Conservation (phyloP, 345 rosid species). For the Hibiscus trionum region DNA sequence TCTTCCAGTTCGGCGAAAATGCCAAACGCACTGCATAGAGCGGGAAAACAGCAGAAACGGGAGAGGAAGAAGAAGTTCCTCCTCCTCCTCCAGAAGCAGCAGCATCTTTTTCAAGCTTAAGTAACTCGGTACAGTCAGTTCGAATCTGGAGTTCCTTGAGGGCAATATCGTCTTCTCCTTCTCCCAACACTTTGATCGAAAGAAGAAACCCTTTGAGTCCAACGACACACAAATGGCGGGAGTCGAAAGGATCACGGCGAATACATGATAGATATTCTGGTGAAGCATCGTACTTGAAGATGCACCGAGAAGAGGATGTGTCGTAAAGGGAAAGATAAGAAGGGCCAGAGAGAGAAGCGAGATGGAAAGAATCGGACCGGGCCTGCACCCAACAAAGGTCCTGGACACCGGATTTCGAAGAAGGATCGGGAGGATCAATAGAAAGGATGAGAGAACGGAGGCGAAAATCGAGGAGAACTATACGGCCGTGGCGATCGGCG, state of each 20-base stretch:
- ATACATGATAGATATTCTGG: slow-evolving; percentile 71
- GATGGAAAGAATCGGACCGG: slow-evolving; percentile 42
- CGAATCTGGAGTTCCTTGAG: slow-evolving; percentile 52
- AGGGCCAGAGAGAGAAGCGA: slow-evolving; percentile 70
- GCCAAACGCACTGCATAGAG: slow-evolving; percentile 56
- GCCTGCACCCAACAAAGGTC: slow-evolving; percentile 81
- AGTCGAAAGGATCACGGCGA: slow-evolving; percentile 85
- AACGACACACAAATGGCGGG: slow-evolving; percentile 71
- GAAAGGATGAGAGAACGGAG: slow-evolving; percentile 55
- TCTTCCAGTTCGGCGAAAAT: slow-evolving; percentile 78
- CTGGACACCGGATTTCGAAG: slow-evolving; percentile 65
- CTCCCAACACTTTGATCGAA: slow-evolving; percentile 70
- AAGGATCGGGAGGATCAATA: slow-evolving; percentile 47
- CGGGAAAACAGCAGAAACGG: slow-evolving; percentile 73
- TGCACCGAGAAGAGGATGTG: slow-evolving; percentile 32
- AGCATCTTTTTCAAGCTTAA: slow-evolving; percentile 60
- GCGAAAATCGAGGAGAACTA: slow-evolving; percentile 72
- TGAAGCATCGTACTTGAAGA: slow-evolving; percentile 79
- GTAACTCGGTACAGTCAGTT: slow-evolving; percentile 57
- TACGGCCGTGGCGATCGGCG: slow-evolving; percentile 91
- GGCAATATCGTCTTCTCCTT: slow-evolving; percentile 50
- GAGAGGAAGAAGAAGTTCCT: slow-evolving; percentile 39
- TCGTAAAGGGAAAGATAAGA: slow-evolving; percentile 56
- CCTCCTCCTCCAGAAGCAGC: slow-evolving; percentile 19
- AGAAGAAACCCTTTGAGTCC: slow-evolving; percentile 71